A percentile compares a stretch with the other conserved stretches of the same genome.
Conservation (phyloP, 2,329 filamentous ascomycete species). For the Sporothrix sp. region DNA sequence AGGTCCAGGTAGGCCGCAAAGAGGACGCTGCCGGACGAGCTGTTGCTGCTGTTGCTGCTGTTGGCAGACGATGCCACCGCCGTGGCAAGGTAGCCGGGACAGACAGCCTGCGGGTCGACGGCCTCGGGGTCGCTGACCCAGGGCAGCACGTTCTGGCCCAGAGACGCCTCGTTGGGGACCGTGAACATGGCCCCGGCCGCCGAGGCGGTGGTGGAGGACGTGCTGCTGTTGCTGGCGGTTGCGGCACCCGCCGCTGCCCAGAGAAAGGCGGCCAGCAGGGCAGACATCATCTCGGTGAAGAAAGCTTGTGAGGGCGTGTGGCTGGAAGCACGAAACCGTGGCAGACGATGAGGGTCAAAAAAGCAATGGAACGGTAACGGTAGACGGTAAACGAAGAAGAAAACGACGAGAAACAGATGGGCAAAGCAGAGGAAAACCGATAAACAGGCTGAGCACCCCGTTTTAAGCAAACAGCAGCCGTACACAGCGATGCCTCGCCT, state of each 20-base stretch:
- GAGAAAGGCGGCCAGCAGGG: too few species aligned
- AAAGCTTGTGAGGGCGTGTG: too few species aligned
- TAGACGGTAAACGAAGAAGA: too few species aligned
- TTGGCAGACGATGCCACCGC: constrained; percentile 36
- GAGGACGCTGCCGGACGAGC: not conserved
- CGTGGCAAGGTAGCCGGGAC: constrained; percentile 58
- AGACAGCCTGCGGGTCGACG: constrained; percentile 51
- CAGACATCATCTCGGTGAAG: too few species aligned
- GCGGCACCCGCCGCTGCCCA: not conserved
- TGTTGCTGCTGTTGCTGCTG: not conserved
- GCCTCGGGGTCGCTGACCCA: constrained; percentile 57
- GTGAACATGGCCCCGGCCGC: constrained; percentile 29
- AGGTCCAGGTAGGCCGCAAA: constrained; percentile 62
- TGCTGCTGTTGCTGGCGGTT: not conserved
- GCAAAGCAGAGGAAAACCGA: too few species aligned
- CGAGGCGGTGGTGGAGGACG: constrained; percentile 1
- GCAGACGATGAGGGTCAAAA: too few species aligned
- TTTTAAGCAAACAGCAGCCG: too few species aligned
- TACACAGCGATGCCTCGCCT: too few species aligned
- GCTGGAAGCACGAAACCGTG: too few species aligned
- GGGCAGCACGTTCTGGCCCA: constrained; percentile 41
- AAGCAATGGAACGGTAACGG: too few species aligned
- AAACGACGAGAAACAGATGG: too few species aligned
- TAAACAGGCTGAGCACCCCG: too few species aligned
- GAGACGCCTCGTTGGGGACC: constrained; percentile 35